These are phyloP conservation scores for Candida corydali DNA, from an alignment of 805 yeast species.

Conservation along the genomic window DNA sequence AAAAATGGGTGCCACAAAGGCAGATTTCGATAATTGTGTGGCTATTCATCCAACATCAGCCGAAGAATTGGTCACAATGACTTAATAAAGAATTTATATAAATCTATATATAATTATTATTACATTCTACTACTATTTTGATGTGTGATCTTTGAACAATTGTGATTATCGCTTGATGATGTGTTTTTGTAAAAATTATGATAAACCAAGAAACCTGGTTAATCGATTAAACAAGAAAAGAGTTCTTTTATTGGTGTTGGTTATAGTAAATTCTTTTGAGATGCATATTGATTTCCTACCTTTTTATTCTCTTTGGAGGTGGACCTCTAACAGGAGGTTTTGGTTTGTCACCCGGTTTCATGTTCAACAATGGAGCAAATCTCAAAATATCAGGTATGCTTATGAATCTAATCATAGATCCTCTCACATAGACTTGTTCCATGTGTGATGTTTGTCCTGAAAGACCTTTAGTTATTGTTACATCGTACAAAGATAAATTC, in stretches of 20 bases:
- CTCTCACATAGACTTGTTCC: constrained; percentile 86
- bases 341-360: constrained; percentile 56
- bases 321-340: constrained; percentile 71
- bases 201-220: too few species aligned
- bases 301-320: constrained; percentile 29
- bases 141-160: too few species aligned
- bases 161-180: too few species aligned
- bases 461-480: constrained; percentile 61
- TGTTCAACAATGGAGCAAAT: constrained; percentile 83
- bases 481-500: constrained; percentile 86
- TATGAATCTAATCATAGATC: constrained; percentile 82
- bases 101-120: not conserved
- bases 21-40: constrained; percentile 90
- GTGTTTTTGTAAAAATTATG: too few species aligned
- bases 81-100: constrained; percentile 11
- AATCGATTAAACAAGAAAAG: too few species aligned
- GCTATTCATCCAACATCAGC: constrained; percentile 99
- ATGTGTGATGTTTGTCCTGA: constrained; percentile 73
- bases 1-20: constrained; percentile 98
- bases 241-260: too few species aligned
- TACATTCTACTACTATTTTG: too few species aligned
- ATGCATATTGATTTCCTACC: too few species aligned
- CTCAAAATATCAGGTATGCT: constrained; percentile 83
- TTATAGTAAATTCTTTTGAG: too few species aligned
- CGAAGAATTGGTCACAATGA: constrained; percentile 91